Evolutionary conservation across 208 protist species (phyloP), one percentile per base, ranked within the genome.

Genomic region (Trypanosoma scelopori): DNA sequence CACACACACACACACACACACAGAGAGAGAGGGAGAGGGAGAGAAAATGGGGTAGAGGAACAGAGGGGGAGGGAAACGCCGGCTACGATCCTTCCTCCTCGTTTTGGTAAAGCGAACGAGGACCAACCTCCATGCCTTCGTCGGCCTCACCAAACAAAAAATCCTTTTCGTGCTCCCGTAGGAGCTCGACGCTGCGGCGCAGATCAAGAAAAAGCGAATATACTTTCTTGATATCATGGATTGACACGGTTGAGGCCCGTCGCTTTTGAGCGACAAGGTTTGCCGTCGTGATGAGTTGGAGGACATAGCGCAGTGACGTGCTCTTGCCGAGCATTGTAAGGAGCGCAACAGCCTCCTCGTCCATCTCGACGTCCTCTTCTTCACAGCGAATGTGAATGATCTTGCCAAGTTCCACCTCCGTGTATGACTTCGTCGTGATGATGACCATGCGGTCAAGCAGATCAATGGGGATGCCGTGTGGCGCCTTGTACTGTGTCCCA

Each of bases 361-460:
- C 87, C 79, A 99, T 96, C 67, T 99, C 93, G 0, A 99, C 98
- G 65, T 99, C 98, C 72, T 99, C 99, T 79, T 99, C 99, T 70
- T 99, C 97, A 69, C 93, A 97, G 45, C 99, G 81, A 57, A 99
- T 99, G 41, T 88, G 59, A 42, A 99, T 91, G 76, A 99, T 99
- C 69, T 98, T 85, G 28, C 74, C 61, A 16, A 99, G 79, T 74
- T 99, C 98, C 56, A 94, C 82, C 61, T 97, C 79, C 11, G 82
- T 81, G 83, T 99, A 99, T n/a, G 88, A 71, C 58, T 84, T 74
- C 7, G 99, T 99, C 32, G 92, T 86, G 75, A 99, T 99, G 75
- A 99, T 99, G 5, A 99, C 81, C 61, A 99, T 88, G 47, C 99
- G 92, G 69, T 99, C 98, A 16, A 99, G 89, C 32, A 99, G 85